phyloP scores from a whole-genome alignment of 805 yeast species.

The Candida boidinii region DNA sequence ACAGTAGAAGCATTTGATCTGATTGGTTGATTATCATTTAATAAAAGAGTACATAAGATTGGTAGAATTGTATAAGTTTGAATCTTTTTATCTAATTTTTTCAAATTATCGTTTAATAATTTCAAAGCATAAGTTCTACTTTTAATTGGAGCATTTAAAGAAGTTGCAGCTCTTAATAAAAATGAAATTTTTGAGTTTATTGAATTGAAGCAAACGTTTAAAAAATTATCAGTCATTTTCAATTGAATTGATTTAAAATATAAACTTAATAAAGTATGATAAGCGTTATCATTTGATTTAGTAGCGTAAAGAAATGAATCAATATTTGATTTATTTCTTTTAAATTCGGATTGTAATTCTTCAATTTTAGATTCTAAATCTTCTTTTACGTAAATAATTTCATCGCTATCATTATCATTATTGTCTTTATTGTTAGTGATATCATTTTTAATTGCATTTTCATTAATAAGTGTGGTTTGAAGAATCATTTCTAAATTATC shows the following conservation, averaged over 20 bases:
- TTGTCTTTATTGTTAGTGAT: constrained; percentile 14
- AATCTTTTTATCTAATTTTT: constrained; percentile 22
- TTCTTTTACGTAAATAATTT: constrained; percentile 20
- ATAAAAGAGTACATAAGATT: constrained; percentile 42
- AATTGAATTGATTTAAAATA: constrained; percentile 34
- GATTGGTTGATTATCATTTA: constrained; percentile 40
- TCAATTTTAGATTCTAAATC: constrained; percentile 16
- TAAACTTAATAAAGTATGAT: constrained; percentile 30
- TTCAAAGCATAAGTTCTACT: constrained; percentile 44
- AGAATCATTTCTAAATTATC: constrained; percentile 55
- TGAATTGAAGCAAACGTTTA: constrained; percentile 10
- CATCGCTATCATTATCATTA: constrained; percentile 19
- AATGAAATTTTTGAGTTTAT: constrained; percentile 39
- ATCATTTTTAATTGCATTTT: constrained; percentile 6
- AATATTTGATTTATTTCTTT: constrained; percentile 6
- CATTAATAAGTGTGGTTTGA: constrained; percentile 47
- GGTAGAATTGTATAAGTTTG: constrained; percentile 52
- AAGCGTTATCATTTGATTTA: constrained; percentile 28
- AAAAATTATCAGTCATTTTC: constrained; percentile 9
- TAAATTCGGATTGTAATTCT: constrained; percentile 16
- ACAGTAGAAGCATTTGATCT: constrained; percentile 35
- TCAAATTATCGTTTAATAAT: constrained; percentile 27
- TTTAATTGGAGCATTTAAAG: constrained; percentile 50
- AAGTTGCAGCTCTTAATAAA: constrained; percentile 44
- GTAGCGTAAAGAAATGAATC: constrained; percentile 28